Conservation (phyloP, 2,329 filamentous ascomycete genomes). For the Sarocladium brachiariae region DNA sequence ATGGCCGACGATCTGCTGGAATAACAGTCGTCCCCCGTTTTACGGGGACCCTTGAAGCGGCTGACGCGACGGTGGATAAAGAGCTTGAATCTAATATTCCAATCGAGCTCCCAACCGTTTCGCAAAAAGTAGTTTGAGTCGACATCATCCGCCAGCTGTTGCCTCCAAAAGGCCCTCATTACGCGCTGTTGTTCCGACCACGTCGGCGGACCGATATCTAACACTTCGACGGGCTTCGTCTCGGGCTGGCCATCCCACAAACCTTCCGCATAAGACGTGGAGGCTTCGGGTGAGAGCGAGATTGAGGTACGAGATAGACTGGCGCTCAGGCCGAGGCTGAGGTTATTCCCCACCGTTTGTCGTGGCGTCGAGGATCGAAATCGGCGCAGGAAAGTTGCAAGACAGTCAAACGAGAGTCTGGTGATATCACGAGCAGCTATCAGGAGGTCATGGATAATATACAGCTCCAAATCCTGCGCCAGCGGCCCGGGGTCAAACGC, state of each 20-base stretch:
- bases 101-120: not conserved
- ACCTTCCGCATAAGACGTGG: not conserved
- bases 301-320: no score
- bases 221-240: not conserved
- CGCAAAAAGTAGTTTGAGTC: not conserved
- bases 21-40: not conserved
- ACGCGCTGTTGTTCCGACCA: not conserved
- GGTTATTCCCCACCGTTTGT: not conserved
- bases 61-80: not conserved
- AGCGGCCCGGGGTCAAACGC: not conserved
- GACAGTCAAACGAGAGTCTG: not conserved
- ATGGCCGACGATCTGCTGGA: no score
- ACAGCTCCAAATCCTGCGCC: not conserved
- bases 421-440: not conserved
- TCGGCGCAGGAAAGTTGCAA: not conserved
- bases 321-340: no score
- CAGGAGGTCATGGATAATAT: not conserved
- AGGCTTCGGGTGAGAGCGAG: not conserved
- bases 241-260: not conserved
- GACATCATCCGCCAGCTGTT: not conserved
- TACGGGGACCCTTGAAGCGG: not conserved
- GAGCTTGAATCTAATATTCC: not conserved
- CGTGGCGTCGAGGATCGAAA: not conserved
- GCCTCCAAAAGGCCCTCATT: not conserved
- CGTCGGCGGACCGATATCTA: not conserved